These are phyloP conservation scores for Meyerozyma guilliermondii DNA, from an alignment of 1,139 yeast genomes.

Conservation along the genomic window DNA sequence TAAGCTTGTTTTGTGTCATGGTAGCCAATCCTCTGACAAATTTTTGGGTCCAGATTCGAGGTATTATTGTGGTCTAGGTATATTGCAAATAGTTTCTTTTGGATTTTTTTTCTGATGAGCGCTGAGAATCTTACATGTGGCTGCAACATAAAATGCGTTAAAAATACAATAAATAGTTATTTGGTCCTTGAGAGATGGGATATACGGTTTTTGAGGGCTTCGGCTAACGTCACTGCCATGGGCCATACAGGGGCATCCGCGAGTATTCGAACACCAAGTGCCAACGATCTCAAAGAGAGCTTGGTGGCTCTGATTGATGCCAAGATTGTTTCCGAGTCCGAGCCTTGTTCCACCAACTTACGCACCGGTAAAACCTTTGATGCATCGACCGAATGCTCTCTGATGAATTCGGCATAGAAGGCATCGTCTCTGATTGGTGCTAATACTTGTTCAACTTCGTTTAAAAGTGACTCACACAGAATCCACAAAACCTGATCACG, in stretches of 20 bases:
- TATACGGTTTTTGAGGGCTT: slow-evolving; percentile 67
- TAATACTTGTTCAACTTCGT: slow-evolving; percentile 52
- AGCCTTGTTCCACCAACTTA: slow-evolving; percentile 4
- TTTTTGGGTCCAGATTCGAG: background rate
- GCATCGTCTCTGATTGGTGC: slow-evolving; percentile 26
- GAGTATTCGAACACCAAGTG: slow-evolving; percentile 64
- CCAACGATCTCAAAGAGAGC: slow-evolving; percentile 52
- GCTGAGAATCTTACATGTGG: background rate
- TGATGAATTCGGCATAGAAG: slow-evolving; percentile 48
- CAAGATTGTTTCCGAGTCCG: slow-evolving; percentile 35
- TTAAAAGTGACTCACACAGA: slow-evolving; percentile 44
- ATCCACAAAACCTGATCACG: slow-evolving; percentile 48
- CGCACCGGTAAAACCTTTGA: background rate
- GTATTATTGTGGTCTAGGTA: background rate
- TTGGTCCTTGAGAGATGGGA: slow-evolving; percentile 16
- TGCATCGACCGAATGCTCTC: slow-evolving; percentile 25
- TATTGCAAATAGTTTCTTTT: background rate
- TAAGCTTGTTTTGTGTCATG: slow-evolving; percentile 10
- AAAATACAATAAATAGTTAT: background rate
- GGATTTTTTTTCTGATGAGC: background rate
- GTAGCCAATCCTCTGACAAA: background rate
- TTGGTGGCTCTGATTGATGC: slow-evolving; percentile 32
- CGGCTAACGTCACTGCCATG: slow-evolving; percentile 68
- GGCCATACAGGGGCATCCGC: slow-evolving; percentile 88
- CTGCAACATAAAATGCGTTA: background rate